Base-by-base conservation (phyloP, 2,329 filamentous ascomycete genomes). In the Pseudocercospora pini-densiflorae region DNA sequence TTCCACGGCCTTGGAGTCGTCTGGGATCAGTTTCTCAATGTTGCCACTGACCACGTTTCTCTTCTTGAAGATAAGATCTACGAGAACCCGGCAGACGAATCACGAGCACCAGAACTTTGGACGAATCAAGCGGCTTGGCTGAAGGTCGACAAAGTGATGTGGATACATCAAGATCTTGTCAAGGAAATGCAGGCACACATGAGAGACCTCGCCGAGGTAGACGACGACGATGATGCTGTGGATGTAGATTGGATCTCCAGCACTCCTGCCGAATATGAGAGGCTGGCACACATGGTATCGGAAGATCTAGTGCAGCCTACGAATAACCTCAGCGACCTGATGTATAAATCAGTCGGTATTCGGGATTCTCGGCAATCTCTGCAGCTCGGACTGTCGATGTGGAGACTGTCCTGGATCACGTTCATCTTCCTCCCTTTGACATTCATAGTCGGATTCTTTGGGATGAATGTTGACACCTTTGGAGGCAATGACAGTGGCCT, bases 341-440 rank as follows among this genome's bases (percentile, higher is more conserved):
- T 86, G 79, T 86, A 86, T 71, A 85, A 85, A 68, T 82, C 79
- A 9, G 84, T 86, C 5, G 83, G 80, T 3, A 86, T 86, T 61
- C 78, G 84, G 31, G 84, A 86, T 70, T 81, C 83, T 1, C 77
- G 83, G 2, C 81, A 84, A 63, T 83, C 79, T 0, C 75, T 86
- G 3, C 81, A 84, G 62, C 77, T 86, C 1, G 82, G 82, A 5
- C 74, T 83, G 3, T 80, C 77, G 70, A 85, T 85, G 83, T 83
- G 79, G 82, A 77, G 89, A 23, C 84, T 89, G 16, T 86, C 88
- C 54, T 89, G 88, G 60, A 90, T 89, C 16, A 91, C 90, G 60
- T 92, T 94, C 76, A 94, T 94, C 77, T 83, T 92, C 74, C 88
- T 92, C 75, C 87, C 54, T 0, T 74, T 86, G 9, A 86, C 83